phyloP scores from a whole-genome alignment of 2,329 filamentous ascomycete genomes.

The Rosellinia necatrix region DNA sequence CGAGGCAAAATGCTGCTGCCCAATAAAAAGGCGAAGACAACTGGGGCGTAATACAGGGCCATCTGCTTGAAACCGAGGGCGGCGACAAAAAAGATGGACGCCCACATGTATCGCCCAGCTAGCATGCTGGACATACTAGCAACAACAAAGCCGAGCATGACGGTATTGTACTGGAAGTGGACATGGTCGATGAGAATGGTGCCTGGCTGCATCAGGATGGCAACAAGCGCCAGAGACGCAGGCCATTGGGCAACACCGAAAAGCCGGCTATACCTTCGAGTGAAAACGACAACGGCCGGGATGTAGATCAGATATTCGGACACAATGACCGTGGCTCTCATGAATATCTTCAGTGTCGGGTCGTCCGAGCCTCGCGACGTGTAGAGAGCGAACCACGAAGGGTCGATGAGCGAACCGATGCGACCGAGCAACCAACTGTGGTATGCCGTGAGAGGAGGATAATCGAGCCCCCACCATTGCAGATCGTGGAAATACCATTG shows the following conservation, averaged over 20 bases:
- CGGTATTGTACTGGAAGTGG: constrained; percentile 93
- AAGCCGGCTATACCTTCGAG: constrained; percentile 77
- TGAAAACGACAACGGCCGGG: constrained; percentile 83
- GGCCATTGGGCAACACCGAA: constrained; percentile 82
- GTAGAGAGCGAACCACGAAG: constrained; percentile 85
- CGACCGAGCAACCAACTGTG: constrained; percentile 95
- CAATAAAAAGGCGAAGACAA: constrained; percentile 88
- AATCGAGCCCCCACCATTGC: constrained; percentile 97
- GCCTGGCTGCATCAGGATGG: constrained; percentile 88
- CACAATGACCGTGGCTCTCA: constrained; percentile 88
- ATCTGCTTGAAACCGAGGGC: constrained; percentile 99
- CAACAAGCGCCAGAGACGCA: constrained; percentile 80
- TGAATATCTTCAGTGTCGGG: constrained; percentile 83
- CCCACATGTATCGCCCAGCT: constrained; percentile 83
- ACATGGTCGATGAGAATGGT: constrained; percentile 87
- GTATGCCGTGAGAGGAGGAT: constrained; percentile 95
- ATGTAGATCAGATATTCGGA: constrained; percentile 92
- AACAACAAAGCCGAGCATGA: constrained; percentile 92
- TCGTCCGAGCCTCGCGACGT: constrained; percentile 82
- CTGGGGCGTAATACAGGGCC: constrained; percentile 95
- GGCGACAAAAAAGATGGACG: constrained; percentile 89
- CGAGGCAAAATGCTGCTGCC: constrained; percentile 82
- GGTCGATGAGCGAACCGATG: constrained; percentile 78
- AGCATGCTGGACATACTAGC: constrained; percentile 88
- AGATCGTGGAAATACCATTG: constrained; percentile 99